Percentiles rank a stretch among this genome's conserved stretches.
phyloP scores from a whole-genome alignment of 2,329 filamentous ascomycete species.

The Fusarium aywerte region DNA sequence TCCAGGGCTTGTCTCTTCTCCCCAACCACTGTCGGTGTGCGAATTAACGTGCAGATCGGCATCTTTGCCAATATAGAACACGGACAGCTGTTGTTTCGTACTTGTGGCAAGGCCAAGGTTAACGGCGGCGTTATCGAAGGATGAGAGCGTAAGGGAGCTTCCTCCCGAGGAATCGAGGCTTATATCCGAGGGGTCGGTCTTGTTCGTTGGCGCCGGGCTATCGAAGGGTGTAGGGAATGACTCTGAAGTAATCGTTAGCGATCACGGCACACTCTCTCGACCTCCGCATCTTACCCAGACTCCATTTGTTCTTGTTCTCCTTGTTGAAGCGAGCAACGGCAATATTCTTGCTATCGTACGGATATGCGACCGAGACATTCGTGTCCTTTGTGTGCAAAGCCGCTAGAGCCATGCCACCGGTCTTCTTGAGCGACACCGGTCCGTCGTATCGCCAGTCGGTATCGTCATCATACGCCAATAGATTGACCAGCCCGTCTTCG shows the following conservation, averaged over 20 bases:
- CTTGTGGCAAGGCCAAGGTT: conserved; percentile 3
- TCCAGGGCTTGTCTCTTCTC: neutral
- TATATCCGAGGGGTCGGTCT: conserved; percentile 16
- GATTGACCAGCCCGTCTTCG: conserved; percentile 21
- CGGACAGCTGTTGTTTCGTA: neutral
- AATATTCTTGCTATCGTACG: conserved; percentile 29
- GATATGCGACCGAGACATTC: conserved; percentile 35
- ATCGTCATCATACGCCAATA: conserved; percentile 38
- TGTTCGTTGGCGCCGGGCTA: conserved; percentile 29
- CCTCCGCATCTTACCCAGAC: neutral
- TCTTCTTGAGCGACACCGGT: conserved; percentile 23
- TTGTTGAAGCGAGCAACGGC: conserved; percentile 14
- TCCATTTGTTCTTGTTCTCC: conserved; percentile 27
- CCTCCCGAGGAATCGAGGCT: conserved; percentile 12
- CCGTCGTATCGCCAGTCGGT: conserved; percentile 37
- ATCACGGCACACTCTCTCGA: fast-evolving
- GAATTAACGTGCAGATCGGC: conserved; percentile 3
- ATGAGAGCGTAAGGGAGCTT: neutral
- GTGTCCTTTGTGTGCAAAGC: conserved; percentile 15
- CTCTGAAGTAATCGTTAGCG: conserved; percentile 6
- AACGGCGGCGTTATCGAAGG: conserved; percentile 1
- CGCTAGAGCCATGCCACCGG: conserved; percentile 11
- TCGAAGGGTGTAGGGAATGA: conserved; percentile 29
- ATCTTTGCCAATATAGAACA: conserved; percentile 31
- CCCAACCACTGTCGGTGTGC: neutral